Evolutionary conservation across 2,329 filamentous ascomycete genomes (phyloP).

Genomic region (Rasamsonia emersonii): DNA sequence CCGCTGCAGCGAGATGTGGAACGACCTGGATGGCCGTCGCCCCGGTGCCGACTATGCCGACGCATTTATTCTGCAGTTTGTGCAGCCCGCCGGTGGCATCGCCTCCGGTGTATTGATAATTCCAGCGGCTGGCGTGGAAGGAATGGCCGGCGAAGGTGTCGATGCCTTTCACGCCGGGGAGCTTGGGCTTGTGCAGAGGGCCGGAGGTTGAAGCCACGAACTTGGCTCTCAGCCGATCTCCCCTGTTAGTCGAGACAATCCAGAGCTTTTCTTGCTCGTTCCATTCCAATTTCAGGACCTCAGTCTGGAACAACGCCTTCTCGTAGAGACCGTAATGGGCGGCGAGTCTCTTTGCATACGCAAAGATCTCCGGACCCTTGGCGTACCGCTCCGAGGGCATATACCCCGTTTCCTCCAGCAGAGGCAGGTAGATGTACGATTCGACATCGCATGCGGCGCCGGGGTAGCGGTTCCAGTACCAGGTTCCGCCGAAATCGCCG

Average conservation of each 20-base stretch:
- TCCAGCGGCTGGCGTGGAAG: constrained; percentile 33
- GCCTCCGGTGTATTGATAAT: constrained; percentile 35
- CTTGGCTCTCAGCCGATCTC: background rate
- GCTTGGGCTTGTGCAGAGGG: constrained; percentile 1
- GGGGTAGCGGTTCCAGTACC: constrained; percentile 40
- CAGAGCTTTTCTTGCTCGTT: background rate
- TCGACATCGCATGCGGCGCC: constrained; percentile 49
- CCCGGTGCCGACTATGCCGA: constrained; percentile 9
- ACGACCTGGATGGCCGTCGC: constrained; percentile 6
- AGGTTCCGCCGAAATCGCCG: constrained; percentile 36
- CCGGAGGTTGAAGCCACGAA: background rate
- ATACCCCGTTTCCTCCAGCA: constrained; percentile 52
- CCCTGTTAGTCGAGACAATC: background rate
- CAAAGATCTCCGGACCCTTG: constrained; percentile 32
- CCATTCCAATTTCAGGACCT: constrained; percentile 1
- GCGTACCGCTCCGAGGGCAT: constrained; percentile 45
- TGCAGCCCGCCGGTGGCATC: constrained; percentile 2
- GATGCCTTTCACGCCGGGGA: background rate
- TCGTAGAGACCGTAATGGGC: constrained; percentile 17
- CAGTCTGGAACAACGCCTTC: background rate
- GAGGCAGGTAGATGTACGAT: constrained; percentile 48
- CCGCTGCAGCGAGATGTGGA: constrained; percentile 22
- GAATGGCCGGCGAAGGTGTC: constrained; percentile 24
- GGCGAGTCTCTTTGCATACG: constrained; percentile 30
- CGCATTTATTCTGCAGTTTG: constrained; percentile 6